phyloP scores from a whole-genome alignment of 2,329 filamentous ascomycete species.

The Seiridium cupressi region DNA sequence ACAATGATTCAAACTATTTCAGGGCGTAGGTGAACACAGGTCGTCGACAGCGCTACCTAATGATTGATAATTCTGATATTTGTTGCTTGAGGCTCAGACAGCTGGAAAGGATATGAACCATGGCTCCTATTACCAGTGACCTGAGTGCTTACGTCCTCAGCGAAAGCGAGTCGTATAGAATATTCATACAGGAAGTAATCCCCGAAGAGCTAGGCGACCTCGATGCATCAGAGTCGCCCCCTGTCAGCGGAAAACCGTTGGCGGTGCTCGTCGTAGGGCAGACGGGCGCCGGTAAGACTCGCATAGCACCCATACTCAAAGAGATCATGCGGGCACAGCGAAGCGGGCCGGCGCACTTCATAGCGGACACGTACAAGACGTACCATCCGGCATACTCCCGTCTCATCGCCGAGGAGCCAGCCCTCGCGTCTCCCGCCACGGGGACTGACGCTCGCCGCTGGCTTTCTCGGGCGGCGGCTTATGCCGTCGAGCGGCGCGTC shows the following conservation, averaged over 20 bases:
- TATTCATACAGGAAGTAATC: background rate
- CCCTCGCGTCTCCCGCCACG: conserved; percentile 36
- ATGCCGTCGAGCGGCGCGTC: conserved; percentile 26
- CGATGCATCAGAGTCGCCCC: background rate
- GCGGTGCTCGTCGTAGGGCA: conserved; percentile 45
- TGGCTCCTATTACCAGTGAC: background rate
- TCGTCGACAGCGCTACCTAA: no score
- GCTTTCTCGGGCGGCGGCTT: conserved; percentile 37
- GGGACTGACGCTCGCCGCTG: conserved; percentile 40
- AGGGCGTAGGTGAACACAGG: no score
- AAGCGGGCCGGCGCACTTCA: conserved; percentile 35
- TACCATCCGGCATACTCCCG: conserved; percentile 41
- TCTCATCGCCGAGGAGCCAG: conserved; percentile 26
- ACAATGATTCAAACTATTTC: no score
- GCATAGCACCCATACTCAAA: conserved; percentile 36
- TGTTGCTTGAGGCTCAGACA: background rate
- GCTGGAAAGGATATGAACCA: background rate
- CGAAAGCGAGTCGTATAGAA: background rate
- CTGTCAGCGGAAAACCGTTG: conserved; percentile 23
- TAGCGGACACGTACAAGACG: conserved; percentile 48
- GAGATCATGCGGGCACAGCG: conserved; percentile 23
- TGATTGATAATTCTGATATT: no score
- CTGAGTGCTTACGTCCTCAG: background rate
- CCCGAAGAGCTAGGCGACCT: background rate
- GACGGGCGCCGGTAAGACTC: conserved; percentile 48